phyloP scores from a whole-genome alignment of 495 filamentous ascomycete genomes.

The Neurospora hispaniola region DNA sequence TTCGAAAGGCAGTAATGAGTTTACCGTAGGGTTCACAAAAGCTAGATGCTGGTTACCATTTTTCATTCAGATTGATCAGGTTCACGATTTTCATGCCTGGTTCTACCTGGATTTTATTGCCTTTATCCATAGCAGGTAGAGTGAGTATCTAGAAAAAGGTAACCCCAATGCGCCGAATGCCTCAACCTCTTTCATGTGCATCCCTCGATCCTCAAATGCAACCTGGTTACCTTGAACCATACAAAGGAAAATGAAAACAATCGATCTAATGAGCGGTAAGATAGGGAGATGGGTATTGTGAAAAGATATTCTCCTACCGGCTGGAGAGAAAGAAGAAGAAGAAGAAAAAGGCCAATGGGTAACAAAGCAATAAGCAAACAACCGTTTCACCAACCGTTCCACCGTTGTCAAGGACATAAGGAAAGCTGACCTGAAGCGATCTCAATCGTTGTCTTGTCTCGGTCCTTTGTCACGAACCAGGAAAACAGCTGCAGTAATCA shows the following conservation, averaged over 20 bases:
- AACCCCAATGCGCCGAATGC: background rate
- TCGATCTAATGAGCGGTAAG: background rate
- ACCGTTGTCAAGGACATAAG: background rate
- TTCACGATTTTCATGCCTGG: background rate
- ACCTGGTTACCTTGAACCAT: background rate
- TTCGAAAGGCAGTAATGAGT: background rate
- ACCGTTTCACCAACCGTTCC: background rate
- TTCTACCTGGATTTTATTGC: no score
- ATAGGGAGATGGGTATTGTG: background rate
- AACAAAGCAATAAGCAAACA: background rate
- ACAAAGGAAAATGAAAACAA: background rate
- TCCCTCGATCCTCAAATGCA: background rate
- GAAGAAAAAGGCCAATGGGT: background rate
- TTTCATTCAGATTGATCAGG: background rate
- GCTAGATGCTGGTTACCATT: background rate
- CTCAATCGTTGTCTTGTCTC: background rate
- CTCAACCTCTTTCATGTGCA: background rate
- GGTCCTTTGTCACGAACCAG: background rate
- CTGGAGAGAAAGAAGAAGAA: background rate
- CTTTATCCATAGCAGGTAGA: background rate
- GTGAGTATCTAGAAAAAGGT: background rate
- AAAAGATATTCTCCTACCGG: background rate
- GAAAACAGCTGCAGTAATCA: background rate
- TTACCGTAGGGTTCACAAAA: background rate
- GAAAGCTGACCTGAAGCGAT: background rate